Conservation (phyloP, 2,329 filamentous ascomycete species). For the Teratosphaeria nubilosa region DNA sequence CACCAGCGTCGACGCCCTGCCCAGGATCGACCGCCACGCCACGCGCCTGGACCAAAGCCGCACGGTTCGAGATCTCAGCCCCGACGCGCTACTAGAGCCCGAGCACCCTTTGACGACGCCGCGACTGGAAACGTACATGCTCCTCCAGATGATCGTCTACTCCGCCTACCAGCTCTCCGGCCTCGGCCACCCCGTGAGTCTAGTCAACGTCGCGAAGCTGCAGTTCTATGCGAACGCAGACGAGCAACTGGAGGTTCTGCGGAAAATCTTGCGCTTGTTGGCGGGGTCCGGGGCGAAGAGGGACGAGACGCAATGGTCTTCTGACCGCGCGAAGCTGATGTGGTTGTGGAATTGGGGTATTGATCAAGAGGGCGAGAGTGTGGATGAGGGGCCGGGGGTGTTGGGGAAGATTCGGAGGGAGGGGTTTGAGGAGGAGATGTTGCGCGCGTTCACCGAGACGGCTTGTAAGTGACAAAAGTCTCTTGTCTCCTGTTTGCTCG, state of each 20-base stretch:
- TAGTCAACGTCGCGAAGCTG: slow-evolving; percentile 45
- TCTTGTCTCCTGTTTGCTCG: background rate
- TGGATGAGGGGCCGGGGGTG: slow-evolving; percentile 37
- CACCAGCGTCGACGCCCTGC: slow-evolving; percentile 32
- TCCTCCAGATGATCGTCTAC: slow-evolving; percentile 54
- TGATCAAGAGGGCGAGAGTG: slow-evolving; percentile 29
- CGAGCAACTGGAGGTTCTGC: slow-evolving; percentile 53
- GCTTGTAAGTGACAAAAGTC: slow-evolving; percentile 20
- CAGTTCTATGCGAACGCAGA: slow-evolving; percentile 52
- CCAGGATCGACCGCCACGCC: slow-evolving; percentile 30
- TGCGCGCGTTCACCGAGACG: slow-evolving; percentile 52
- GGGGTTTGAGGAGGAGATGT: slow-evolving; percentile 58
- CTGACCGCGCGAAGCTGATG: slow-evolving; percentile 52
- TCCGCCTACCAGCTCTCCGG: slow-evolving; percentile 35
- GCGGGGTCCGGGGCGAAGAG: slow-evolving; percentile 29
- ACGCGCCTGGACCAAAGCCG: slow-evolving; percentile 24
- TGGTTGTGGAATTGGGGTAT: slow-evolving; percentile 68
- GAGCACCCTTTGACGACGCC: slow-evolving; percentile 58
- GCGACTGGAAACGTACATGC: slow-evolving; percentile 42
- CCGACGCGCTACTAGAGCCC: slow-evolving; percentile 42
- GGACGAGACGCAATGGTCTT: slow-evolving; percentile 55
- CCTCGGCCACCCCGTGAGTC: slow-evolving; percentile 31
- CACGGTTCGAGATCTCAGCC: slow-evolving; percentile 25
- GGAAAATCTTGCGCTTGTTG: slow-evolving; percentile 49
- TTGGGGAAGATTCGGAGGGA: slow-evolving; percentile 49